Evolutionary conservation across 2,329 filamentous ascomycete genomes (phyloP), one percentile per base, ranked within the genome.

Genomic region (Diaporthe aspalathi): DNA sequence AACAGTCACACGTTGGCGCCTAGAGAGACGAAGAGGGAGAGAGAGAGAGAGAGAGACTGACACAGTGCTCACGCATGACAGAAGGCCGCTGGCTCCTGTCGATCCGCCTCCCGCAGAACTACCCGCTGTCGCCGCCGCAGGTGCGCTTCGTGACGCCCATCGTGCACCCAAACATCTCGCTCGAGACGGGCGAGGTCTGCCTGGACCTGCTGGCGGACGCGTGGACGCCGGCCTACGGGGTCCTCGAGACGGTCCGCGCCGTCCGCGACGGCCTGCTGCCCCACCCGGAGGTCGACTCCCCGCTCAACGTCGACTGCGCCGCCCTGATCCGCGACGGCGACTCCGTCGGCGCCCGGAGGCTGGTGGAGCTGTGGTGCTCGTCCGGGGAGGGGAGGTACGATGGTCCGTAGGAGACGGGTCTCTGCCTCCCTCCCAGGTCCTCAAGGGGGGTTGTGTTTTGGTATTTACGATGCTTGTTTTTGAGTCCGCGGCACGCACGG

Each of bases 191-290:
- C 76, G 95, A 98, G 82, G 96, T 99, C 79, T 99, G 96, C 81
- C 89, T 98, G 35, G 96, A 98, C 79, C 87, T 98, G 73, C 86
- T 99, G 72, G 88, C 88, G 78, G 88, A 91, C 69, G 88, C 88
- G 22, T 98, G 95, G 95, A 92, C 93, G 72, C 93, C 95, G 1
- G 91, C 94, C 22, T 96, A 97, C 81, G 95, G 92, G 50, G 87
- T 98, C 24, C 88, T 92, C 45, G 89, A 92, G 77, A 92, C 91
- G 73, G 84, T 95, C 77, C 91, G 92, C 76, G 90, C 90, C 57
- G 88, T 95, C 74, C 89, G 92, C 75, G 60, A 53, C n/a, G 88
- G 93, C 83, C 85, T 96, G 76, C 84, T 94, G 71, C 86, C 83
- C 32, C 89, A 86, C 73, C 92, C 92, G 1, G 93, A 91, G 79